A percentile compares a stretch with the other conserved stretches of the same genome.
These are phyloP conservation scores for Salvia hispanica DNA, from an alignment of 257 asterid genomes.

Conservation along the genomic window DNA sequence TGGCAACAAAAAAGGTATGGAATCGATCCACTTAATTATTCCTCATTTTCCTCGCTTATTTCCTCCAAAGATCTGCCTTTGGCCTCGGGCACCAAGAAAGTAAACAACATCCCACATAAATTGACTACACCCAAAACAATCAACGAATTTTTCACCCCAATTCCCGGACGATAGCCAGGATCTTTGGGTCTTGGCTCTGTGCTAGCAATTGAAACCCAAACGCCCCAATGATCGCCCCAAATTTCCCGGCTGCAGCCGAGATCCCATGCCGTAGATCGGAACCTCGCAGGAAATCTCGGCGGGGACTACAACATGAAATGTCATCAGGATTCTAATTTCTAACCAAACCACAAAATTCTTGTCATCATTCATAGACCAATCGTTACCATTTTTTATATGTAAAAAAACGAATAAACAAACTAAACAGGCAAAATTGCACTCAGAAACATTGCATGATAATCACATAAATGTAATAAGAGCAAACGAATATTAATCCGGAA, in stretches of 20 bases:
- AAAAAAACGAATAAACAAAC: not conserved
- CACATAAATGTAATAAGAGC: not conserved
- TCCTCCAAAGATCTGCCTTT: too few relatives aligned
- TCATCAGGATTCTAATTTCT: not conserved
- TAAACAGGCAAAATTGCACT: not conserved
- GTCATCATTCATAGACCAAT: not conserved
- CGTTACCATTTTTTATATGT: not conserved
- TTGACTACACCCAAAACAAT: slow-evolving; percentile 43
- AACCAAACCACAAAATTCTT: not conserved
- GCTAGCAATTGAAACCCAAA: slow-evolving; percentile 67
- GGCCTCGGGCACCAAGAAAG: too few relatives aligned
- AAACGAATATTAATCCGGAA: not conserved
- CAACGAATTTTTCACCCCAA: slow-evolving; percentile 62
- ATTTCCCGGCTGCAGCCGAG: slow-evolving; percentile 67
- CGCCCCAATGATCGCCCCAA: slow-evolving; percentile 72
- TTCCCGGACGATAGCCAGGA: slow-evolving; percentile 64
- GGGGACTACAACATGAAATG: slow-evolving; percentile 34
- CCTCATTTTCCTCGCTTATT: too few relatives aligned
- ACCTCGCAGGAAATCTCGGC: slow-evolving; percentile 74
- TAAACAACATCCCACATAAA: too few relatives aligned
- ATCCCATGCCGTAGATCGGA: slow-evolving; percentile 75
- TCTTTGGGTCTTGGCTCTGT: slow-evolving; percentile 50
- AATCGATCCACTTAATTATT: too few relatives aligned
- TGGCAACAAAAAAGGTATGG: too few relatives aligned
- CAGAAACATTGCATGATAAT: slow-evolving; percentile 19